Base-by-base conservation (phyloP, 305 asterid species). In the Euphrasia arctica region DNA sequence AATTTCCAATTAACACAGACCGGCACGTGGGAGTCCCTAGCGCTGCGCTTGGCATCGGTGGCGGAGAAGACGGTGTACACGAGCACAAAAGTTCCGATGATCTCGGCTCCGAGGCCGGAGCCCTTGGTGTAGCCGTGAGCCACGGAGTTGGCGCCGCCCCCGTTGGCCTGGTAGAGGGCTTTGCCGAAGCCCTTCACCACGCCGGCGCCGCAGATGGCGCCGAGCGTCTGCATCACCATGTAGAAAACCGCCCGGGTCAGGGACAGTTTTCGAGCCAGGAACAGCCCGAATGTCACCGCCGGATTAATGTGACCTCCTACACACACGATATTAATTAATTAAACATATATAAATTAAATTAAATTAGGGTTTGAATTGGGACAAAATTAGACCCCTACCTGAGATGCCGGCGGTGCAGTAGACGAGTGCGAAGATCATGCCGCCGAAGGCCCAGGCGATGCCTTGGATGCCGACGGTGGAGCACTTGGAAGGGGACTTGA, bases 341-440 rank as follows among this genome's bases (percentile, higher is more conserved):
- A 43, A 42, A 8, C 0, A 42, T 42, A 8, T 18, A 18, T 18
- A 18, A 18, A 45, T 0, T 47, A 0, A 14, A 49, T 4, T 10
- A 49, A 49, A 3, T 4, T 25, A 25, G 27, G 27, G 27, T 25
- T 25, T 25, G 27, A 25, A 25, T 25, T 25, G 27, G 27, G 27
- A 25, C 27, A 25, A 25, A 25, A 25, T 25, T 25, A 25, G 27
- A 25, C 27, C 0, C 27, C 0, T 2, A 54, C 97, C 96, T 74
- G 97, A 90, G 65, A 90, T 85, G 31, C 96, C 96, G 65, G 96
- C 97, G 43, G 97, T 90, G 77, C 96, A 88, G 80, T 90, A 90
- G 22, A 90, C 97, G 52, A 88, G 91, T 4, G 90, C 88, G 74
- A 90, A 90, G 70, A 88, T 90, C 97, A 90, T 88, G 64, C 97